Base-by-base conservation (phyloP, 306 rosid species). In the Ormosia semicastrata region DNA sequence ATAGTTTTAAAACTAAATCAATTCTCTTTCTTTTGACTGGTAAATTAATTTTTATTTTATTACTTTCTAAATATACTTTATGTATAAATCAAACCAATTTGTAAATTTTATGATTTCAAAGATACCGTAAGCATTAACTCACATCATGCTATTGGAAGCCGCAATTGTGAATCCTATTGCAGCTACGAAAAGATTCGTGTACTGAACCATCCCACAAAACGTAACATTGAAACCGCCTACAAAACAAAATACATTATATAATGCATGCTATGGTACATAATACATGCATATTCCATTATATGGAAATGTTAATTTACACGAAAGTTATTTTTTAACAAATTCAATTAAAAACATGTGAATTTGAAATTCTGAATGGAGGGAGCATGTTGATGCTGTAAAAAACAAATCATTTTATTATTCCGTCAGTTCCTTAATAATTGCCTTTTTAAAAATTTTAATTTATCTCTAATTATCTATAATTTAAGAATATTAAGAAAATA, bases 81-180 rank as follows among this genome's bases (percentile, higher is more conserved):
- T 50, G 47, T 15, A 56, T 73, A 76, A 66, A 32, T 62, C 14
- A 43, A 56, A 53, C 34, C 9, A 83, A 64, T 41, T 54, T 75
- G 3, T 2, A 33, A 8, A 29, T 54, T 41, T 5, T 8, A 6
- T 36, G 36, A 10, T 53, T 73, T 57, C 73, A 56, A 73, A 75
- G 46, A 24, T 66, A 71, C 1, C 1, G 0, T 18, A 36, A 30
- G 18, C 13, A 32, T 13, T 13, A 24, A 86, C 92, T 88, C 82
- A 90, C 92, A 76, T 87, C 92, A 90, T 88, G 81, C 92, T 85
- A 14, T 75, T 63, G 14, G 92, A 66, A 17, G 87, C 86, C 0
- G 83, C 90, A 34, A 90, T 85, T 4, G 94, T 90, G 65, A 87
- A 90, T 65, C 94, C 92, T 34, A 90, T 73, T 2, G 83, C 81